Evolutionary conservation across 2,329 filamentous ascomycete species (phyloP).

Genomic region (Metarhizium anisopliae): DNA sequence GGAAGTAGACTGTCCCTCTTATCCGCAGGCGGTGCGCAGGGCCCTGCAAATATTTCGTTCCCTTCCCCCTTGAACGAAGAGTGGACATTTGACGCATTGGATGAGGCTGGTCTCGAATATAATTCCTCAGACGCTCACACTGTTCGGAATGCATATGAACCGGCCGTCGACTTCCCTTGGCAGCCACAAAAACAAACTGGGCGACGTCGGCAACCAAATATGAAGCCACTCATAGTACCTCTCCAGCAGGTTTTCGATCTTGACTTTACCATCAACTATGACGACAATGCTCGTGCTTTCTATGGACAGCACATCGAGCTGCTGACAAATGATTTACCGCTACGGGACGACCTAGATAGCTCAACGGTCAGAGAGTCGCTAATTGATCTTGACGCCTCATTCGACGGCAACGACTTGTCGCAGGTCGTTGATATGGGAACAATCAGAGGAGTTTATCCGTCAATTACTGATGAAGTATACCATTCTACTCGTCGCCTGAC

Average conservation of each 20-base stretch:
- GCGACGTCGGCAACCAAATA: slow-evolving; percentile 46
- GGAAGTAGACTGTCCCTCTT: slow-evolving; percentile 62
- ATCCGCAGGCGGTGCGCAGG: slow-evolving; percentile 48
- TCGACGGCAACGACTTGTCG: slow-evolving; percentile 45
- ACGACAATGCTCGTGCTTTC: slow-evolving; percentile 54
- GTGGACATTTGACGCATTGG: slow-evolving; percentile 59
- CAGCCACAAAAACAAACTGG: slow-evolving; percentile 42
- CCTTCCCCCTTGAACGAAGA: slow-evolving; percentile 44
- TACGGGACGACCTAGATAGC: slow-evolving; percentile 44
- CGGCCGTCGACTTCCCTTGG: slow-evolving; percentile 42
- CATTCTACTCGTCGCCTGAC: slow-evolving; percentile 38
- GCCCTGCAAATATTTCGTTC: slow-evolving; percentile 33
- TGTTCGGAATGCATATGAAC: slow-evolving; percentile 51
- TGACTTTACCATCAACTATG: slow-evolving; percentile 54
- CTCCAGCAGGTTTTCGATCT: slow-evolving; percentile 58
- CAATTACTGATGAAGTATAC: slow-evolving; percentile 44
- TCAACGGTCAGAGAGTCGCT: slow-evolving; percentile 49
- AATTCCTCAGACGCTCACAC: slow-evolving; percentile 44
- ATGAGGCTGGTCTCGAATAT: slow-evolving; percentile 51
- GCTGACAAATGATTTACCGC: slow-evolving; percentile 43
- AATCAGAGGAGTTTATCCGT: slow-evolving; percentile 43
- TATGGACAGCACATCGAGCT: slow-evolving; percentile 40
- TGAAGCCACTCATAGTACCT: slow-evolving; percentile 37
- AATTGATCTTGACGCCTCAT: slow-evolving; percentile 54
- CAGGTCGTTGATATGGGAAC: slow-evolving; percentile 53